Base-by-base conservation (phyloP, 805 yeast genomes). In the Teunomyces lycoperdinae region DNA sequence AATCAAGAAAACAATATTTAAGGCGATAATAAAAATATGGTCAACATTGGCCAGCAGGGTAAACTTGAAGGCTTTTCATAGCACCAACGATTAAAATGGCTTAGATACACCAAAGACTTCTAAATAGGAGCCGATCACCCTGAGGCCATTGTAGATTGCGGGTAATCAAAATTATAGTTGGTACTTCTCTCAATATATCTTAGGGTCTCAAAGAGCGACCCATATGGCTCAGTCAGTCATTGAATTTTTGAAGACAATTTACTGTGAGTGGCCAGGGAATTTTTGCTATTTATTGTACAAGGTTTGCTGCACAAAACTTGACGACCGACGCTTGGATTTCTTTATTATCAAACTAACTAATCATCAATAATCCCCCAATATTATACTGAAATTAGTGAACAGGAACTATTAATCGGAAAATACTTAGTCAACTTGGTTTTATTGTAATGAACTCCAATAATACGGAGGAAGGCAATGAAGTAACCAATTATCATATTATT, bases 1-100 rank as follows among this genome's bases (percentile, higher is more conserved):
- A 43, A 68, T 57, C 52, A 68, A 61, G 58, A 68, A 66, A 2
- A 60, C 54, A 44, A 66, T 58, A 50, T 66, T 67, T 45, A 68
- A 62, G 9, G 55, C 71, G 43, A 66, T 29, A 6, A 69, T 45
- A 68, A 67, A 67, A 68, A 65, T 30, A 67, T 59, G 43, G 65
- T 63, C 71, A 71, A 68, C 9, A 68, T 71, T 16, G 71, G 73
- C 63, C 52, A 2, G 68, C 60, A 7, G 71, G 71, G 47, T 63
- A 68, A 2, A 65, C 24, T 4, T 20, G 24, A 20, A 5, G 6
- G 24, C 24, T 20, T 20, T 20, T 34, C 43, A 63, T 50, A 14
- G 64, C 62, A 52, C 64, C 57, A 10, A 20, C 4, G 33, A 66
- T 42, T 3, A 68, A 51, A 38, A 68, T 38, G 2, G 66, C 50